Base-by-base conservation (phyloP, 192 early-diverging fungal genomes). In the Backusella mclennaniae region DNA sequence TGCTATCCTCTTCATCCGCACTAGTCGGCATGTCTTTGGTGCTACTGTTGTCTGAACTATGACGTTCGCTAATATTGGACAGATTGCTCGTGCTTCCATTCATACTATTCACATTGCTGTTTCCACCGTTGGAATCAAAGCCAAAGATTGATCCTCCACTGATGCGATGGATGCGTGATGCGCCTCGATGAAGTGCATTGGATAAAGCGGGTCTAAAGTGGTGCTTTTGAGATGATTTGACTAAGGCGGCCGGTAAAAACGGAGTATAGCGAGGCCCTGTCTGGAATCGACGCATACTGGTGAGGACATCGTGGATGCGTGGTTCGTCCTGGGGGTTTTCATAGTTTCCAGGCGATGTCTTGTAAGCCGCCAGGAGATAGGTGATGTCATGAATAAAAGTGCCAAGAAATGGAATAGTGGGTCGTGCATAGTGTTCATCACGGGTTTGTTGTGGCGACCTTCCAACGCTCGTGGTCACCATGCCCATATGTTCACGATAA, bases 381-480 rank as follows among this genome's bases (percentile, higher is more conserved):
- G 92, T 93, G 33, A 89, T 87, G 67, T 95, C 93, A 77, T 93
- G 92, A 23, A 94, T 90, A 82, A 93, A 90, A 6, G 93, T 87
- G 38, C 93, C 93, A 29, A 95, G 76, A 80, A 91, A 95, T 3
- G 93, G 93, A 12, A 95, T 85, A 46, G 86, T 88, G 3, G 93
- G 92, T 49, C 89, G 78, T 71, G 83, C 49, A 66, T 71, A 77
- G 66, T 86, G 79, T 44, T 80, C 76, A 17, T 72, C 71, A 26
- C 78, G 75, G 66, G 80, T 78, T 2, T 46, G 52, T 4, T 73
- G 52, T 21, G 76, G 76, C 73, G 21, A 36, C 68, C 35, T 73
- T 77, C 4, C 79, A 12, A 78, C 69, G 6, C 63, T 53, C 7
- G 76, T 53, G 67, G 53, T 80, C 6, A 84, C 79, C 78, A 84